Percentiles rank a stretch among this genome's conserved stretches.
Evolutionary conservation across 2,329 filamentous ascomycete species (phyloP).

Genomic region (Cytospora piceicola): DNA sequence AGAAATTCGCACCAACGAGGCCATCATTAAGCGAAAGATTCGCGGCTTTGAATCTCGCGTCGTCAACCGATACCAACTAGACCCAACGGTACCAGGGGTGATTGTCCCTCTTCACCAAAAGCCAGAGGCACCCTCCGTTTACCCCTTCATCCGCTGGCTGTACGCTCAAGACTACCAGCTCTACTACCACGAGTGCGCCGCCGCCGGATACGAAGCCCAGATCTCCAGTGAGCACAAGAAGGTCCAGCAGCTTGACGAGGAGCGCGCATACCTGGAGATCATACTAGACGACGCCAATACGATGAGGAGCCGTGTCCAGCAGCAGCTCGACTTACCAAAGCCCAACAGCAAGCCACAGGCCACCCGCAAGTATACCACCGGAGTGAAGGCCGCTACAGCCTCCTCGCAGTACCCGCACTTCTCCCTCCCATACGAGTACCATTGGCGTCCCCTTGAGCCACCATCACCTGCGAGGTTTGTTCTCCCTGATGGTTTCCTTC

Average conservation of each 20-base stretch:
- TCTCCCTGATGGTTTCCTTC: not conserved
- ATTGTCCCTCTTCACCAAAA: not conserved
- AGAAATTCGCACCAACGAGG: constrained; percentile 12
- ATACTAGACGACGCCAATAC: not conserved
- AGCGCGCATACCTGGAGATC: not conserved
- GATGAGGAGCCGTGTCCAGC: not conserved
- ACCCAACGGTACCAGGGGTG: constrained; percentile 4
- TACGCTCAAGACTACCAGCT: not conserved
- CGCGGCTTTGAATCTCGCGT: not conserved
- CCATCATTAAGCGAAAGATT: constrained; percentile 5
- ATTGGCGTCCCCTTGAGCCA: not conserved
- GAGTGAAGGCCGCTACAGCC: not conserved
- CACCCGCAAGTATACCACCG: not conserved
- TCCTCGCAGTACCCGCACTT: not conserved
- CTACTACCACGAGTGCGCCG: constrained; percentile 13
- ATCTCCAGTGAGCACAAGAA: not conserved
- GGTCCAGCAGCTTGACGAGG: not conserved
- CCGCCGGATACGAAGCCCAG: constrained; percentile 2
- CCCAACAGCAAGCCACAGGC: not conserved
- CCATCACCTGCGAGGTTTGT: not conserved
- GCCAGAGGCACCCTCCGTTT: constrained; percentile 7
- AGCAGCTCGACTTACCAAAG: not conserved
- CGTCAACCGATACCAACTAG: not conserved
- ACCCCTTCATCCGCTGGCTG: constrained; percentile 10
- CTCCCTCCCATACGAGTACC: not conserved